phyloP scores from a whole-genome alignment of 805 yeast genomes.

The Zygoascus ofunaensis region DNA sequence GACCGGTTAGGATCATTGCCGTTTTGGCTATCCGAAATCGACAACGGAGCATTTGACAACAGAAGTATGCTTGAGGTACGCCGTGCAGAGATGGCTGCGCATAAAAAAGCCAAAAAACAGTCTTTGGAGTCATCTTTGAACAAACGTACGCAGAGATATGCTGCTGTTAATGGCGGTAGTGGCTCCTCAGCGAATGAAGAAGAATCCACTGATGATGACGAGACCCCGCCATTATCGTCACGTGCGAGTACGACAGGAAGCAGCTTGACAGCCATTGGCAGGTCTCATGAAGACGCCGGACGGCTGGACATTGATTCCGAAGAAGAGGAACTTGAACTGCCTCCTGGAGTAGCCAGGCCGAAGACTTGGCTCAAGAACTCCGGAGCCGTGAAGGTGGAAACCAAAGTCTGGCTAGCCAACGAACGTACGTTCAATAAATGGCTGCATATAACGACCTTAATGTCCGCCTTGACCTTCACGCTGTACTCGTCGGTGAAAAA shows the following conservation, averaged over 20 bases:
- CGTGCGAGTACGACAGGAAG: background rate
- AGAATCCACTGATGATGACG: conserved; percentile 8
- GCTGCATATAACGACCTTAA: conserved; percentile 79
- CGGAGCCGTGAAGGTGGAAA: conserved; percentile 90
- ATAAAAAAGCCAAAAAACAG: background rate
- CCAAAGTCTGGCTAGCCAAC: conserved; percentile 97
- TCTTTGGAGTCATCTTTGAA: background rate
- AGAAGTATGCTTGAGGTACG: conserved; percentile 36
- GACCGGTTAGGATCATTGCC: conserved; percentile 86
- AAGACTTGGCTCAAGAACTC: conserved; percentile 69
- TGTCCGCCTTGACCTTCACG: conserved; percentile 77
- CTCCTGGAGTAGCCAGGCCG: conserved; percentile 85
- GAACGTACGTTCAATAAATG: conserved; percentile 96
- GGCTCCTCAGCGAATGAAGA: conserved; percentile 34
- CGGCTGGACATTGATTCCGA: conserved; percentile 44
- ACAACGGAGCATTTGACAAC: conserved; percentile 40
- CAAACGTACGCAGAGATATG: conserved; percentile 5
- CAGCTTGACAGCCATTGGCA: background rate
- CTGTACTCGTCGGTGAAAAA: conserved; percentile 65
- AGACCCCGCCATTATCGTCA: background rate
- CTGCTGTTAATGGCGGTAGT: conserved; percentile 36
- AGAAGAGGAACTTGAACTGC: conserved; percentile 77
- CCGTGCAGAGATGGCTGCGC: background rate
- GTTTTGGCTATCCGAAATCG: conserved; percentile 90
- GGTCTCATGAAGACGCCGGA: conserved; percentile 2